Base-by-base conservation (phyloP, 2,329 filamentous ascomycete genomes). In the Hirsutella minnesotensis region DNA sequence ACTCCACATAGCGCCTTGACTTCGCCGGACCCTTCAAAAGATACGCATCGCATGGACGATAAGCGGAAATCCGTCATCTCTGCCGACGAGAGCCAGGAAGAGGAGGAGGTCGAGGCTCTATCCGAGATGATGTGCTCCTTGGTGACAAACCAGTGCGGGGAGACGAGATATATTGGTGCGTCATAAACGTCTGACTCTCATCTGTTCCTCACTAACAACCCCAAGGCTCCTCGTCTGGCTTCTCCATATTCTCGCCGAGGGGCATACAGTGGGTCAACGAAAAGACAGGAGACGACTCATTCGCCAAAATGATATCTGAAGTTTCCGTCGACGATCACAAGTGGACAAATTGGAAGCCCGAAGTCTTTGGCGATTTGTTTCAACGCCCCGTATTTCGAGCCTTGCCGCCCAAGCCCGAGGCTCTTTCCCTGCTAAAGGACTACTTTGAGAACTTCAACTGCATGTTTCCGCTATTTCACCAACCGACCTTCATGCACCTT, bases 71-170 rank as follows among this genome's bases (percentile, higher is more conserved):
- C 70, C 3, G 59, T 65, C 5, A 57, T 60, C 46, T 43, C 61
- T 9, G 60, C 60, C 10, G 60, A 63, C 38, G 59, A 61, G 34
- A 73, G 66, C 49, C 68, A 67, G 13, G 75, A 30, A 1, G 47
- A 79, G 51, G 73, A 82, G 50, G 84, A 94, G 54, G 85, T 94
- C 1, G 89, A 94, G 59, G 81, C 81, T 2, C 65, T 98, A 44
- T 95, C 90, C 1, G 92, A 98, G 65, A 92, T 95, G 83, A 96
- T 98, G 92, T 96, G 90, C 63, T 95, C 89, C 3, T 67, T 98
- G 27, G 89, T 98, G 24, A 96, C 90, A 1, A 96, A 95, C 58
- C 88, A 90, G 53, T 84, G 79, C 48, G 92, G 92, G 43, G 92
- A 98, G 68, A 95, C 90, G 8, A 76, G 92, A 63, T 98, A 95